phyloP scores from a whole-genome alignment of 2,329 filamentous ascomycete species.

The Pseudopyrenochaeta lycopersici region DNA sequence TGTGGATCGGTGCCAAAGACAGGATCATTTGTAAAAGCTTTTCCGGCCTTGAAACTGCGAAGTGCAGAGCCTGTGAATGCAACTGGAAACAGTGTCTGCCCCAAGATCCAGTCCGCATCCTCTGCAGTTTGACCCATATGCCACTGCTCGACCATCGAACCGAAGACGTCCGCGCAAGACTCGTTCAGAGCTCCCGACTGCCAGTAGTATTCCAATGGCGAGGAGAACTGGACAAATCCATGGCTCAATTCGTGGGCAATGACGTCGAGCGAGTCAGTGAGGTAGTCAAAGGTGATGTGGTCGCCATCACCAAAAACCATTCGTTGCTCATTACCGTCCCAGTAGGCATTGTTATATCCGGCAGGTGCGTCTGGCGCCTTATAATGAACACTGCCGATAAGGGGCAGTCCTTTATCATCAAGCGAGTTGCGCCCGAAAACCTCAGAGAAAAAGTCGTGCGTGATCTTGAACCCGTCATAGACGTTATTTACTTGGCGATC shows the following conservation, averaged over 20 bases:
- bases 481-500: slow-evolving; percentile 53
- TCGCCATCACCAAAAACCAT: slow-evolving; percentile 68
- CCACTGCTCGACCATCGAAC: slow-evolving; percentile 66
- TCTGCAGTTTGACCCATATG: slow-evolving; percentile 47
- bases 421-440: slow-evolving; percentile 62
- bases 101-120: slow-evolving; percentile 64
- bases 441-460: slow-evolving; percentile 61
- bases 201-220: slow-evolving; percentile 60
- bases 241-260: slow-evolving; percentile 68
- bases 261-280: slow-evolving; percentile 63
- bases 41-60: slow-evolving; percentile 65
- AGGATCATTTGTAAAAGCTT: slow-evolving; percentile 53
- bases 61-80: slow-evolving; percentile 62
- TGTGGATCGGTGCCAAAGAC: slow-evolving; percentile 57
- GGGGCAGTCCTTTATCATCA: slow-evolving; percentile 60
- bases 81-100: slow-evolving; percentile 62
- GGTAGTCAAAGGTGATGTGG: slow-evolving; percentile 59
- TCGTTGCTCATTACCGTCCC: slow-evolving; percentile 56
- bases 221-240: slow-evolving; percentile 62
- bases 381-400: slow-evolving; percentile 64
- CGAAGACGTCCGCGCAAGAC: slow-evolving; percentile 65
- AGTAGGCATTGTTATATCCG: slow-evolving; percentile 58
- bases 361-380: background rate
- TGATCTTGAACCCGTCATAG: slow-evolving; percentile 61
- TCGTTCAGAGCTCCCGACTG: slow-evolving; percentile 67